phyloP scores from a whole-genome alignment of 2,329 filamentous ascomycete genomes.

The Plenodomus lindquistii region DNA sequence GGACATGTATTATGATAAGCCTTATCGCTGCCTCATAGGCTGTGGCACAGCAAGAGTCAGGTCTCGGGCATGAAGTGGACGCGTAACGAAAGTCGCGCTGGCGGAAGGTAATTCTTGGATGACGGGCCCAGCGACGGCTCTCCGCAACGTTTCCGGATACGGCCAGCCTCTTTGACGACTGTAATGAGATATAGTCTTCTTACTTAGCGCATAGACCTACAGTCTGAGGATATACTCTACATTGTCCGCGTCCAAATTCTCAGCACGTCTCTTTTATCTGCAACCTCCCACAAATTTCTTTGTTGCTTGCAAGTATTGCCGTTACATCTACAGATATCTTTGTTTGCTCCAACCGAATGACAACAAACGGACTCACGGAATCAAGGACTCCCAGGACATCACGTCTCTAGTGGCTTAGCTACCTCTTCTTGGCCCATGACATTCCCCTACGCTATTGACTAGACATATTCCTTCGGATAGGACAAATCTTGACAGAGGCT shows the following conservation, averaged over 20 bases:
- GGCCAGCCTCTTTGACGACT: not conserved
- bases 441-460: conserved; percentile 4
- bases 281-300: not conserved
- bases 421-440: not conserved
- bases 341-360: not conserved
- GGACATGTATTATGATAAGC: not conserved
- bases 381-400: not conserved
- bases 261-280: not conserved
- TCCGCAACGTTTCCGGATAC: not conserved
- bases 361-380: not conserved
- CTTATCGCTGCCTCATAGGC: not conserved
- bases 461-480: too few species aligned
- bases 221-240: not conserved
- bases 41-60: not conserved
- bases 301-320: not conserved
- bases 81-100: not conserved
- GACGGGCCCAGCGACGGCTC: not conserved
- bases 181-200: not conserved
- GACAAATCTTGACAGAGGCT: too few species aligned
- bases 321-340: not conserved
- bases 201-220: too few species aligned
- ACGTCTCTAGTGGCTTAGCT: not conserved
- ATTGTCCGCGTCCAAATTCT: not conserved
- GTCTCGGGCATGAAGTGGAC: not conserved
- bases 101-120: not conserved